phyloP scores from a whole-genome alignment of 345 rosid genomes.

The Rhodamnia argentea region DNA sequence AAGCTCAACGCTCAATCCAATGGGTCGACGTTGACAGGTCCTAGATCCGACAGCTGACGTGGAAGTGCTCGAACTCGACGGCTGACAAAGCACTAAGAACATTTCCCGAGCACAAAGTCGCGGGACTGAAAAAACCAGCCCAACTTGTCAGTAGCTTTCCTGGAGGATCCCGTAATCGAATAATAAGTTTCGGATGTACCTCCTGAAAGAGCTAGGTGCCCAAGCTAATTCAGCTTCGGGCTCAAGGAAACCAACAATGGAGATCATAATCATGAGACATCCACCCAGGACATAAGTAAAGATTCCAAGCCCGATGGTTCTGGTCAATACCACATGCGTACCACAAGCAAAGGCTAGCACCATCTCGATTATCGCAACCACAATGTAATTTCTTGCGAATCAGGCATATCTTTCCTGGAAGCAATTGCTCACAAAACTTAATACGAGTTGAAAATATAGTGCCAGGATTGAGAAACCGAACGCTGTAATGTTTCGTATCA shows the following conservation, averaged over 20 bases:
- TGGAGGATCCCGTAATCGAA: not conserved
- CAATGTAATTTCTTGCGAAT: rapidly evolving
- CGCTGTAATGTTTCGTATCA: not conserved
- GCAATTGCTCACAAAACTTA: no score
- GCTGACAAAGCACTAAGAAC: not conserved
- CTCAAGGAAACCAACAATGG: no score
- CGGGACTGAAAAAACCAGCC: not conserved
- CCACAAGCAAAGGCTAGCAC: not conserved
- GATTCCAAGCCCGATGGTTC: not conserved
- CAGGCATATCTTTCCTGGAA: rapidly evolving
- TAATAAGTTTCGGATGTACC: not conserved
- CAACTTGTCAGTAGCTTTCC: not conserved
- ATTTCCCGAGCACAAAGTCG: not conserved
- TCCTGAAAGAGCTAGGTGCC: no score
- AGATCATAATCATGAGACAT: rapidly evolving
- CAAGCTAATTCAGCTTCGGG: no score
- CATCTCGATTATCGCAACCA: rapidly evolving
- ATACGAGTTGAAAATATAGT: no score
- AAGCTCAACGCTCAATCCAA: no score
- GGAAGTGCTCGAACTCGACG: not conserved
- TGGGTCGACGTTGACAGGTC: no score
- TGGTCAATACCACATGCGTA: not conserved
- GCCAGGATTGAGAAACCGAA: rapidly evolving
- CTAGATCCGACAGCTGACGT: not conserved
- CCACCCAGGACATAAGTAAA: not conserved